phyloP scores from a whole-genome alignment of 257 asterid species.

The Nicotiana sylvestris region DNA sequence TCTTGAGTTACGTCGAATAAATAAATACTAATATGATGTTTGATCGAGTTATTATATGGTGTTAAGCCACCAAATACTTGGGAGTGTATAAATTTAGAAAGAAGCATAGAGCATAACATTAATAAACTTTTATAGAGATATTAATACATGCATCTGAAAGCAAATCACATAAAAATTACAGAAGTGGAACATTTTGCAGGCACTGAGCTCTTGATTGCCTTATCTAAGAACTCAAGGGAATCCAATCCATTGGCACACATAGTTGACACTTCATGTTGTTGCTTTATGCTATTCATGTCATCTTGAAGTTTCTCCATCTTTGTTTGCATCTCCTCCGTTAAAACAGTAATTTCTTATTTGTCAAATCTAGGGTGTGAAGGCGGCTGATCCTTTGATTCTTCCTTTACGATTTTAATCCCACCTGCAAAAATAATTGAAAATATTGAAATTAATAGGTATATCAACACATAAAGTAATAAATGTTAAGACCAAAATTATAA shows the following conservation, averaged over 20 bases:
- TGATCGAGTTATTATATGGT: too few relatives aligned
- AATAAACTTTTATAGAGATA: background rate
- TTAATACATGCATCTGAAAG: background rate
- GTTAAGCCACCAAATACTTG: too few relatives aligned
- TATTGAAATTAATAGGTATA: too few relatives aligned
- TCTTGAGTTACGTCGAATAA: too few relatives aligned
- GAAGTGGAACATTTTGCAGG: constrained; percentile 16
- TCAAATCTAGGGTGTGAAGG: constrained; percentile 25
- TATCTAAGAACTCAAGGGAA: constrained; percentile 28
- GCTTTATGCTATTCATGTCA: constrained; percentile 31
- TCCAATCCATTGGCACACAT: constrained; percentile 28
- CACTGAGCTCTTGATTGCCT: constrained; percentile 30
- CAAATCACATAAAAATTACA: background rate
- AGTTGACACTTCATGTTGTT: constrained; percentile 21
- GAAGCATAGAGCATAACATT: too few relatives aligned
- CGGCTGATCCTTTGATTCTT: constrained; percentile 30
- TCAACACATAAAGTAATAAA: background rate
- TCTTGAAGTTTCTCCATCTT: constrained; percentile 51
- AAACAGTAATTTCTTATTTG: constrained; percentile 26
- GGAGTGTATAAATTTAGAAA: too few relatives aligned
- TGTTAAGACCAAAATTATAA: background rate
- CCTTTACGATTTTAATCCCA: constrained; percentile 36
- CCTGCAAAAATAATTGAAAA: constrained; percentile 22
- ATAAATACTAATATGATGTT: too few relatives aligned
- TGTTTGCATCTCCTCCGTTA: constrained; percentile 58